Base-by-base conservation (phyloP, 1,284 basidiomycete species). In the Cronartium quercuum region DNA sequence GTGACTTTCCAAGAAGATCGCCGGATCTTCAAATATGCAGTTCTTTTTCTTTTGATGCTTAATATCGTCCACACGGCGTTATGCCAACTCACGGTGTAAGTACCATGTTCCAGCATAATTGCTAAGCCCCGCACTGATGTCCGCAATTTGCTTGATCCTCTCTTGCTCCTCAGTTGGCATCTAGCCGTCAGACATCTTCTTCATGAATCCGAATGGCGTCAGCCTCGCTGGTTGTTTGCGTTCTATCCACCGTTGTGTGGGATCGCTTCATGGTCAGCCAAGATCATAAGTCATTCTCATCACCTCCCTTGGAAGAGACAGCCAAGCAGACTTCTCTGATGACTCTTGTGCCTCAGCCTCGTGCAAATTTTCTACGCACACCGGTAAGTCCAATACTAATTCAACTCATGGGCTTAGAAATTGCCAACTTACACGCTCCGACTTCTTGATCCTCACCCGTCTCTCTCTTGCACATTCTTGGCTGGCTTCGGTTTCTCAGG, bases 361-460 rank as follows among this genome's bases (percentile, higher is more conserved):
- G 62, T 65, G 13, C 70, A 73, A 66, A 29, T 73, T 21, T 73
- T 73, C 41, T 65, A 73, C 34, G 70, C 70, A 18, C 63, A 73
- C 57, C 42, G 63, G 70, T 73, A 42, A 6, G 63, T 13, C 24
- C 15, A 1, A 24, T 57, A 57, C 7, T 1, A 18, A 51, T n/a
- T 47, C 44, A 2, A 29, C 6, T 2, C 51, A 1, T 18, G 15
- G n/a, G 1, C 29, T 24, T n/a, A n/a, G n/a, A n/a, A n/a, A n/a
- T n/a, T n/a, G n/a, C n/a, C n/a, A n/a, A n/a, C n/a, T n/a, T n/a
- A n/a, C n/a, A n/a, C n/a, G n/a, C n/a, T n/a, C n/a, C n/a, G n/a
- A n/a, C n/a, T n/a, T n/a, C n/a, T n/a, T n/a, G n/a, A n/a, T n/a
- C n/a, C n/a, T n/a, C n/a, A n/a, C n/a, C n/a, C n/a, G n/a, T 57